A percentile compares a stretch with the other conserved stretches of the same genome.
These are phyloP conservation scores for Bruguiera hainesii DNA, from an alignment of 441 rosid genomes.

Conservation along the genomic window DNA sequence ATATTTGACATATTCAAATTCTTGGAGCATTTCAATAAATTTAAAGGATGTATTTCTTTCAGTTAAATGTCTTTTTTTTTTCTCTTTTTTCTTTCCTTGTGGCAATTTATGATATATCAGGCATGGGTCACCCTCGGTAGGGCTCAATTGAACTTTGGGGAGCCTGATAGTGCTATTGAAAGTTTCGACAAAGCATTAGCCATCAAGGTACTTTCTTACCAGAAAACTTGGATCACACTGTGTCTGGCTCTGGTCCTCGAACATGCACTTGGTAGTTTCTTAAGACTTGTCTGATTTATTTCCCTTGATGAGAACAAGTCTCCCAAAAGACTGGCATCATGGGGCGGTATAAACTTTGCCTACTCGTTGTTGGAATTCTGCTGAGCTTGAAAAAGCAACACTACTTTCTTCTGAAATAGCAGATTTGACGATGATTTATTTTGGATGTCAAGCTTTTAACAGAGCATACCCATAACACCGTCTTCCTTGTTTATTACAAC, in stretches of 20 bases:
- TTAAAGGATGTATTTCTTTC: not conserved
- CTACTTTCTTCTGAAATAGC: too few relatives aligned
- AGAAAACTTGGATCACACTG: not conserved
- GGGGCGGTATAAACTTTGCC: not conserved
- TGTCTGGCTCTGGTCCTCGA: not conserved
- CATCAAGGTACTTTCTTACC: conserved; percentile 41
- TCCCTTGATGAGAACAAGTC: not conserved
- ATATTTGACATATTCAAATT: not conserved
- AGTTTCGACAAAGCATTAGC: conserved; percentile 70
- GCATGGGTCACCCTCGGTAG: conserved; percentile 92
- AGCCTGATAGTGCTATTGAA: conserved; percentile 71
- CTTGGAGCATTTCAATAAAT: not conserved
- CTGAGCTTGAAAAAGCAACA: not conserved
- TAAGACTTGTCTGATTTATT: not conserved
- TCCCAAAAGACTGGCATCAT: not conserved
- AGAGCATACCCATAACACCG: too few relatives aligned
- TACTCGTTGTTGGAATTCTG: not conserved
- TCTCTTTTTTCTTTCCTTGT: not conserved
- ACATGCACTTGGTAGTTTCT: not conserved
- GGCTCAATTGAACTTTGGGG: conserved; percentile 87
- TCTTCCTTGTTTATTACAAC: too few relatives aligned
- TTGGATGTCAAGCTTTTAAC: too few relatives aligned
- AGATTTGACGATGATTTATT: too few relatives aligned
- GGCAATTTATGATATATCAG: conserved; percentile 28
- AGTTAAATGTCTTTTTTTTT: not conserved